Percentiles rank a stretch among this genome's conserved stretches.
Evolutionary conservation across 768 basidiomycete species (phyloP).

Genomic region (Pisolithus marmoratus): DNA sequence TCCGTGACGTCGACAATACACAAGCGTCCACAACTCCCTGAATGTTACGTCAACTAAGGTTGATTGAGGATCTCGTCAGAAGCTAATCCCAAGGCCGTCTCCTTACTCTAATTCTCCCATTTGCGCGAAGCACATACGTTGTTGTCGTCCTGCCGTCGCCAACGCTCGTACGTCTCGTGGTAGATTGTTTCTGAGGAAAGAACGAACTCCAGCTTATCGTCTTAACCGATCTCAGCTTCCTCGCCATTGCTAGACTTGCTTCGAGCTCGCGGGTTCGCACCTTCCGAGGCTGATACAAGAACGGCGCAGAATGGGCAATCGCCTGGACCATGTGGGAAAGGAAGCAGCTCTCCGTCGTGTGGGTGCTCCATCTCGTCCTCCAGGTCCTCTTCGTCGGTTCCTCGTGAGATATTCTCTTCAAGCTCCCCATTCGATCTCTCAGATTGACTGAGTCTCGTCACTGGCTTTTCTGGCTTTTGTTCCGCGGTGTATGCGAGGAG

Average conservation of each 20-base stretch:
- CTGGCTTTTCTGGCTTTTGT: conserved; percentile 1
- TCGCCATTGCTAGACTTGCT: conserved; percentile 42
- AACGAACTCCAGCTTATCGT: conserved; percentile 51
- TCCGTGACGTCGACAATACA: background rate
- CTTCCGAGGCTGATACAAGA: conserved; percentile 14
- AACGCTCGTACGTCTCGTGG: conserved; percentile 12
- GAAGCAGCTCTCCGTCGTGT: conserved; percentile 11
- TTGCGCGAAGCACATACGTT: conserved; percentile 35
- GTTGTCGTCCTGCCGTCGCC: conserved; percentile 30
- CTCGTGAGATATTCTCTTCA: conserved; percentile 18
- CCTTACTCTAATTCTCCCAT: conserved; percentile 38
- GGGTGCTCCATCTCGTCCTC: background rate
- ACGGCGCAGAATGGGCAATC: conserved; percentile 33
- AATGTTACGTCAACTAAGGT: background rate
- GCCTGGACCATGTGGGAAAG: conserved; percentile 28
- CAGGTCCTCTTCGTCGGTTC: conserved; percentile 12
- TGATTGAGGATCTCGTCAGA: background rate
- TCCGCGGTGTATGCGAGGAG: conserved; percentile 9
- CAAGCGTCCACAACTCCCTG: background rate
- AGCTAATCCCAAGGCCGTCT: conserved; percentile 34
- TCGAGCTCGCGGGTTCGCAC: conserved; percentile 42
- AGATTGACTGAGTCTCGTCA: conserved; percentile 19
- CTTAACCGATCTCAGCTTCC: conserved; percentile 37
- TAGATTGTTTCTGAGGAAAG: conserved; percentile 23
- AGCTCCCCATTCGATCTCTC: conserved; percentile 7